These are phyloP conservation scores for Salvia miltiorrhiza DNA, from an alignment of 257 asterid genomes.

Conservation along the genomic window DNA sequence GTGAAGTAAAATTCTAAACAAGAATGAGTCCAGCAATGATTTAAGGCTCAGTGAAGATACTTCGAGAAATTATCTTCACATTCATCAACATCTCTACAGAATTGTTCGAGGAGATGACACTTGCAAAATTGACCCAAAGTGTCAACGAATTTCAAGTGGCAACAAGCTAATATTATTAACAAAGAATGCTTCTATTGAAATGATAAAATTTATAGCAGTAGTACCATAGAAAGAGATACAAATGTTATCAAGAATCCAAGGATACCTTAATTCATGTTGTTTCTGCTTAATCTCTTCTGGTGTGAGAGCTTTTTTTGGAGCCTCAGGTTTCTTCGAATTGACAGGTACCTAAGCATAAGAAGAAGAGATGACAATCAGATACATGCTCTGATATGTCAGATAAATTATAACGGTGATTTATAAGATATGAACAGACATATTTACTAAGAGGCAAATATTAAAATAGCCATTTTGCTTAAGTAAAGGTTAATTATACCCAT, in stretches of 20 bases:
- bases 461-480: too few species aligned
- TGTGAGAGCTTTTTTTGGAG: constrained; percentile 71
- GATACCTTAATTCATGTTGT: constrained; percentile 70
- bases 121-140: neutral
- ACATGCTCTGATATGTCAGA: constrained; percentile 11
- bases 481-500: too few species aligned
- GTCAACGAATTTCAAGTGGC: neutral
- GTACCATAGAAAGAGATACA: neutral
- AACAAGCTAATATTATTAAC: neutral
- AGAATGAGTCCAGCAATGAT: neutral
- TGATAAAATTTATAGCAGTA: neutral
- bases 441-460: neutral
- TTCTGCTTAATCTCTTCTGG: constrained; percentile 78
- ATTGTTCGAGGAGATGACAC: constrained; percentile 13
- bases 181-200: neutral
- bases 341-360: constrained; percentile 55
- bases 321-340: constrained; percentile 50
- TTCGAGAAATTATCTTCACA: neutral
- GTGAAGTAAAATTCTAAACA: neutral
- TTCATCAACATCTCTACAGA: neutral
- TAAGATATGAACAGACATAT: neutral
- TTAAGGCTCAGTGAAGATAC: neutral
- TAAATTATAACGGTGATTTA: neutral
- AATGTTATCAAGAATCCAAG: constrained; percentile 1
- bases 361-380: neutral